Conservation (phyloP, 1,139 yeast species). For the Geotrichum histeridarum region DNA sequence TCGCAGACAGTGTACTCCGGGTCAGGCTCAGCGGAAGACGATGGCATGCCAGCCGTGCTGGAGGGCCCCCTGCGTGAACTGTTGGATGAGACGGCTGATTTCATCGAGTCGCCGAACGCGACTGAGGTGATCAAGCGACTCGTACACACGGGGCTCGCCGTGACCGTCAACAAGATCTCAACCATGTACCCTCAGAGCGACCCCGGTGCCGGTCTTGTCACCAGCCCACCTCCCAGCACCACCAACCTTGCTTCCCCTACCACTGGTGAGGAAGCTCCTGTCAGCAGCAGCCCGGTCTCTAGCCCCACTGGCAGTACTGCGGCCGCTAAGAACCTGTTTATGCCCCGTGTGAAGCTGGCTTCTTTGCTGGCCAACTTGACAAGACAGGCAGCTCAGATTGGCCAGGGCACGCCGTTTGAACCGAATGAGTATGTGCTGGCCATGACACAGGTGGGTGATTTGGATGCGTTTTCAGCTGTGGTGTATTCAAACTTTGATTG, state of each 20-base stretch:
- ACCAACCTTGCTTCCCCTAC: neutral
- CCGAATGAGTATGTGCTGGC: conserved; percentile 46
- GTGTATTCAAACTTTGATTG: conserved; percentile 78
- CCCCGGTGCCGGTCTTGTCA: conserved; percentile 19
- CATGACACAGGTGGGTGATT: conserved; percentile 51
- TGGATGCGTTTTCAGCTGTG: conserved; percentile 85
- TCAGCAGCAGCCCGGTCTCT: neutral
- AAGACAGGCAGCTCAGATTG: conserved; percentile 56
- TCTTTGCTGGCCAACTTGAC: conserved; percentile 62
- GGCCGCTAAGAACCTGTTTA: conserved; percentile 3
- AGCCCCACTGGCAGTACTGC: neutral
- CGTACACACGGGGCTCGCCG: conserved; percentile 36
- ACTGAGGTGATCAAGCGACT: conserved; percentile 39
- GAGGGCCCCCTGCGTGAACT: conserved; percentile 33
- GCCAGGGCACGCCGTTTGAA: conserved; percentile 44
- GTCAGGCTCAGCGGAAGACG: conserved; percentile 31
- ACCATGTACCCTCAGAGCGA: conserved; percentile 26
- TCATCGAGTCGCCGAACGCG: conserved; percentile 44
- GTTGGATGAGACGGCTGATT: conserved; percentile 50
- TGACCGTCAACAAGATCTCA: conserved; percentile 29
- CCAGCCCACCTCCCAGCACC: conserved; percentile 9
- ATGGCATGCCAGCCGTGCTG: conserved; percentile 22
- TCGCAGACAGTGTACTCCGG: conserved; percentile 33
- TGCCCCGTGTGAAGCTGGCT: conserved; percentile 50
- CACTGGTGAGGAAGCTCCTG: neutral